Conservation (phyloP, 2,329 filamentous ascomycete species). For the Penicillium sp. region DNA sequence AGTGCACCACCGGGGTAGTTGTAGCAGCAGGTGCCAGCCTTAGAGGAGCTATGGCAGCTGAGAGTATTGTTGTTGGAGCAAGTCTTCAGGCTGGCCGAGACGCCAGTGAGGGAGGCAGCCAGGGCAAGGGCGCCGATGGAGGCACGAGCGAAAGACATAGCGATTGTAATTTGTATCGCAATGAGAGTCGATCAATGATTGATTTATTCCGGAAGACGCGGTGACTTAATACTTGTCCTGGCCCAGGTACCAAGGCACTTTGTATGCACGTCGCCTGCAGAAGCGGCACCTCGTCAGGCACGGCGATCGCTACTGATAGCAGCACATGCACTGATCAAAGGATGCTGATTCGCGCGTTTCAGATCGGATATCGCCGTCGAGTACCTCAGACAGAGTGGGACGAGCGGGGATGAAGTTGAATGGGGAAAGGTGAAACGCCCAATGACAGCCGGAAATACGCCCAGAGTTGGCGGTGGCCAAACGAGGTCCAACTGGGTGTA, state of each 20-base stretch:
- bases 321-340: slow-evolving; percentile 35
- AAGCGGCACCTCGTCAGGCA: slow-evolving; percentile 7
- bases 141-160: slow-evolving; percentile 25
- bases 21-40: slow-evolving; percentile 60
- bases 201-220: neutral
- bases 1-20: slow-evolving; percentile 62
- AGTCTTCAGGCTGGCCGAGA: slow-evolving; percentile 28
- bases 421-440: slow-evolving; percentile 1
- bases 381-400: neutral
- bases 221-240: slow-evolving; percentile 1
- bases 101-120: slow-evolving; percentile 25
- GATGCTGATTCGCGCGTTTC: slow-evolving; percentile 30
- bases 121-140: slow-evolving; percentile 31
- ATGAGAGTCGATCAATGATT: neutral
- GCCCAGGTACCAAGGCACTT: neutral
- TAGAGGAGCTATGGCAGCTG: slow-evolving; percentile 61
- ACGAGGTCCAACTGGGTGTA: neutral
- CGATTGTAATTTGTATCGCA: neutral
- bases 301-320: slow-evolving; percentile 17
- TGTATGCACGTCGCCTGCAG: slow-evolving; percentile 1
- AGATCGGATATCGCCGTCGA: slow-evolving; percentile 24
- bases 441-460: neutral
- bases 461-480: neutral
- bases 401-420: neutral
- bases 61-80: slow-evolving; percentile 47